phyloP scores from a whole-genome alignment of 768 basidiomycete species.

The Rhizopogon salebrosus region DNA sequence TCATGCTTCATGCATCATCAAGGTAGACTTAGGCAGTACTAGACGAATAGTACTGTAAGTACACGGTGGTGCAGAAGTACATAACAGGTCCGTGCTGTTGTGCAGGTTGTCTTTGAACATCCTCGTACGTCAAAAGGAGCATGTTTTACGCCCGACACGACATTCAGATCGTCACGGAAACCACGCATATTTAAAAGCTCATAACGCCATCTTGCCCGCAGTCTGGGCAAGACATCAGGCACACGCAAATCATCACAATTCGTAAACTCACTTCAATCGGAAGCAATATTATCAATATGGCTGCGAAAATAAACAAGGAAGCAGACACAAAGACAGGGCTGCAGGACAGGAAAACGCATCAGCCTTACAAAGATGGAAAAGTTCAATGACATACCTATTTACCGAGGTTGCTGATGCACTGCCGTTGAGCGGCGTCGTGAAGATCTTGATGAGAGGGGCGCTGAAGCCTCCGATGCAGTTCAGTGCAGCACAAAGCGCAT shows the following conservation, averaged over 20 bases:
- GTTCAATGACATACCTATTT: constrained; percentile 27
- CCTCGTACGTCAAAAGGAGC: no score
- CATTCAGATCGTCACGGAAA: no score
- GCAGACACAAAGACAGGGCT: constrained; percentile 48
- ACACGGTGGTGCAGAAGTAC: no score
- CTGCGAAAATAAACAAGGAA: constrained; percentile 38
- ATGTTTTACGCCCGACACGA: no score
- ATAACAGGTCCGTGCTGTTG: no score
- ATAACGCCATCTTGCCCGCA: constrained; percentile 19
- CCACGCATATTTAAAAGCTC: no score
- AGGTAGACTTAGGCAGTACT: no score
- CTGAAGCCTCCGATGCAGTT: constrained; percentile 45
- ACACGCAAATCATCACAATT: background rate
- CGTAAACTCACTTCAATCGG: constrained; percentile 40
- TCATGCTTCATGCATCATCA: no score
- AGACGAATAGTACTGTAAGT: no score
- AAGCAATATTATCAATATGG: constrained; percentile 34
- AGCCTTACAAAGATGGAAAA: background rate
- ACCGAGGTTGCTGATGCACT: constrained; percentile 24
- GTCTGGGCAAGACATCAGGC: constrained; percentile 12
- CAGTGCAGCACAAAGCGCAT: constrained; percentile 43
- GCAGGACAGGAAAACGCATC: background rate
- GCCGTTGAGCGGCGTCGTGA: constrained; percentile 31
- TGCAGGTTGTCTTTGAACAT: no score
- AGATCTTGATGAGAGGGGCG: constrained; percentile 45